Evolutionary conservation across 192 early-diverging fungal species (phyloP), one percentile per base, ranked within the genome.

Genomic region (Lobosporangium transversale): DNA sequence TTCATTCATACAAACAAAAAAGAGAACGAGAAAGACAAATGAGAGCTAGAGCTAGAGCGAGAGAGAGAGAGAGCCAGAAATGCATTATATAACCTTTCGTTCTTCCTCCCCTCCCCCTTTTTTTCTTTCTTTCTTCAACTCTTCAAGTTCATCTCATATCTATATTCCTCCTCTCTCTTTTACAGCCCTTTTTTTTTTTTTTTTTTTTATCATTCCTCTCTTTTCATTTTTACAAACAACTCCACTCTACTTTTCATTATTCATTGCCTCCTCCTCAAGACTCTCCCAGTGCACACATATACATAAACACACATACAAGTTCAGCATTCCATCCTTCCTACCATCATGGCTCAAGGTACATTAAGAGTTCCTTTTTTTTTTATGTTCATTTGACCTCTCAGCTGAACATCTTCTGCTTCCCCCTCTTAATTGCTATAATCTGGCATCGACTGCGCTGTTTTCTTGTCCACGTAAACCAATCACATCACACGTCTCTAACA

Each of bases 61-160:
- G n/a, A n/a, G n/a, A n/a, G n/a, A n/a, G n/a, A n/a, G n/a, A n/a
- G n/a, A n/a, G n/a, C n/a, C n/a, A n/a, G n/a, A n/a, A n/a, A n/a
- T n/a, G n/a, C n/a, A n/a, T n/a, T n/a, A n/a, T n/a, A n/a, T n/a
- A n/a, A n/a, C n/a, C n/a, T n/a, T n/a, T n/a, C n/a, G n/a, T n/a
- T n/a, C n/a, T n/a, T n/a, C n/a, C n/a, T n/a, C n/a, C n/a, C n/a
- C 37, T 14, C 37, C 37, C 7, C 14, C 17, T 48, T 30, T 30
- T 56, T 48, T 51, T 26, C 42, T 27, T 48, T 61, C 40, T 26
- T 55, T 20, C 27, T 48, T 29, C 20, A 17, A 18, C 37, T 26
- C 11, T 31, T n/a, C 5, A 42, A 23, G 30, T 47, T 20, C 55
- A 29, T 58, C 14, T 27, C 17, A 9, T 14, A n/a, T 20, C 20